Evolutionary conservation across 1,284 basidiomycete genomes (phyloP).

Genomic region (Flammula alnicola): DNA sequence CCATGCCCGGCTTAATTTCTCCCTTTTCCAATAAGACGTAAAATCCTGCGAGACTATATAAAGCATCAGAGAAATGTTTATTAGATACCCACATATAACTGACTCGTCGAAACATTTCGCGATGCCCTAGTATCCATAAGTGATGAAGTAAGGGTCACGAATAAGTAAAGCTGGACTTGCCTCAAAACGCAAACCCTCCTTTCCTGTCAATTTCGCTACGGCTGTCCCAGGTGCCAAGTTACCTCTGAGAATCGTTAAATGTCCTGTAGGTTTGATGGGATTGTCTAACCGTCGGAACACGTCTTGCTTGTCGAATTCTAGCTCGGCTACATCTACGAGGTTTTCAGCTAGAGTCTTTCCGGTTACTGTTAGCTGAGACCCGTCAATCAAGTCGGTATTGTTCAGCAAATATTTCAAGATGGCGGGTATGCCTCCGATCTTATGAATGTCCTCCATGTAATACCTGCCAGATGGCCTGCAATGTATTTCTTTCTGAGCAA

Average conservation of each 20-base stretch:
- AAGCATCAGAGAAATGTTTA: neutral
- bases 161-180: constrained; percentile 41
- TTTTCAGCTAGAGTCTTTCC: constrained; percentile 95
- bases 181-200: constrained; percentile 90
- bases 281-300: constrained; percentile 80
- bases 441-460: constrained; percentile 96
- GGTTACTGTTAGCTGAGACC: constrained; percentile 90
- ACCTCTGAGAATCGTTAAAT: constrained; percentile 90
- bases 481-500: neutral
- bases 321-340: constrained; percentile 78
- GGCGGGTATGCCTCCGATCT: constrained; percentile 87
- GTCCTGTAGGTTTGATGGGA: constrained; percentile 93
- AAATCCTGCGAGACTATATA: constrained; percentile 75
- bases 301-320: constrained; percentile 82
- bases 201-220: constrained; percentile 96
- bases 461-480: constrained; percentile 88
- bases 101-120: constrained; percentile 82
- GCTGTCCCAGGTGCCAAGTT: constrained; percentile 91
- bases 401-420: constrained; percentile 88
- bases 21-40: constrained; percentile 84
- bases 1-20: constrained; percentile 84
- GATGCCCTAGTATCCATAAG: constrained; percentile 49
- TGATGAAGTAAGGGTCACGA: neutral
- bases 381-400: constrained; percentile 87
- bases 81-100: neutral